Percentiles rank a stretch among this genome's conserved stretches.
These are phyloP conservation scores for Proliferodiscus dingleyae DNA, from an alignment of 2,329 filamentous ascomycete genomes.

Conservation along the genomic window DNA sequence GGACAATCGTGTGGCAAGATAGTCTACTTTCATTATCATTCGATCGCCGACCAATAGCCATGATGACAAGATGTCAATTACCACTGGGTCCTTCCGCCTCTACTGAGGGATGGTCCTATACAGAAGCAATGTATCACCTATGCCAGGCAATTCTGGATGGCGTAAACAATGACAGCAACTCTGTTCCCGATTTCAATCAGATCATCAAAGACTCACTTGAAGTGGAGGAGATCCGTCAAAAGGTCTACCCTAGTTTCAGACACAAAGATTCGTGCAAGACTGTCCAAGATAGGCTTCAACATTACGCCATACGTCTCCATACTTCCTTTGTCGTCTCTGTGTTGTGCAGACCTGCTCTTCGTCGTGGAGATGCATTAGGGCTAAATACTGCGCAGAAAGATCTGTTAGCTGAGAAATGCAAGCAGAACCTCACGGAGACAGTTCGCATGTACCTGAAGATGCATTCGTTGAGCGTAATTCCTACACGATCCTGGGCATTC, in stretches of 20 bases:
- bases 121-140: constrained; percentile 62
- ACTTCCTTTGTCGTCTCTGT: constrained; percentile 63
- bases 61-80: constrained; percentile 36
- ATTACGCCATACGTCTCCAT: constrained; percentile 60
- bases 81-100: constrained; percentile 49
- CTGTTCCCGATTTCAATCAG: constrained; percentile 32
- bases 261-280: constrained; percentile 60
- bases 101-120: constrained; percentile 50
- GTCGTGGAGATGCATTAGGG: constrained; percentile 42
- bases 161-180: constrained; percentile 29
- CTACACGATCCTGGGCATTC: constrained; percentile 63
- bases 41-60: constrained; percentile 61
- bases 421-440: constrained; percentile 58
- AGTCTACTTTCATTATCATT: constrained; percentile 62
- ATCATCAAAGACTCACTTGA: constrained; percentile 55
- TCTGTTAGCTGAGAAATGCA: constrained; percentile 53
- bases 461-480: constrained; percentile 63
- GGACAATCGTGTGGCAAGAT: constrained; percentile 65
- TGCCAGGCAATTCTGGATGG: constrained; percentile 52
- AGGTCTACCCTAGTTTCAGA: constrained; percentile 50
- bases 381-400: constrained; percentile 50
- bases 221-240: constrained; percentile 34
- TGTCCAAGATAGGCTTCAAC: constrained; percentile 56
- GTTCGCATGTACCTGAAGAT: constrained; percentile 65
- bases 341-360: constrained; percentile 57